Base-by-base conservation (phyloP, 768 basidiomycete species). In the Russula sp. region DNA sequence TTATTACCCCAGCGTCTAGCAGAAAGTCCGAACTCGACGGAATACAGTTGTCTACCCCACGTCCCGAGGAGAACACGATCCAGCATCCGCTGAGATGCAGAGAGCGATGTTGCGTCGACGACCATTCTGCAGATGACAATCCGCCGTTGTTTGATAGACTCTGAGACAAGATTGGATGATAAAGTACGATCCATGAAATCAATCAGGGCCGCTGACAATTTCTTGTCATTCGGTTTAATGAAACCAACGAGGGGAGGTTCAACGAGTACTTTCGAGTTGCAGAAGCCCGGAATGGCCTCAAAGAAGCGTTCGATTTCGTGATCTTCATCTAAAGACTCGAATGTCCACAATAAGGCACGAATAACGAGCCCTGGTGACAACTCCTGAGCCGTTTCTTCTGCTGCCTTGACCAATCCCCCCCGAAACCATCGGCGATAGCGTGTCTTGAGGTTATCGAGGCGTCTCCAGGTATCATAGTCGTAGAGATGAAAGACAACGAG, bases 251-350 rank as follows among this genome's bases (percentile, higher is more conserved):
- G 39, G 8, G 61, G 39, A 4, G 61, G 49, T 45, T 57, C 40
- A 5, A 16, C 32, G 40, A 62, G 40, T n/a, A 35, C 34, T 18
- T 10, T 40, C 8, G 62, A 63, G 1, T 31, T 48, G 56, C 44
- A 58, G 34, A 63, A 63, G 16, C 51, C 45, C 14, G 57, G 57
- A 42, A 63, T 47, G 27, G 62, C 56, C 27, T 44, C 57, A 8
- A 63, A 58, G 52, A 63, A 63, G n/a, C 37, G 57, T 48, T 63
- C 62, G 31, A 44, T 22, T 47, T 57, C 55, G 22, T 27, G 27
- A 27, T 27, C 62, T 52, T 63, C 56, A 20, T 57, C 56, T 55
- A 63, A 53, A 16, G 56, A 47, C 9, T 63, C 60, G 10, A 61
- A 57, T 18, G 40, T 63, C 62, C 56, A 63, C 18, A 37, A 31